Base-by-base conservation (phyloP, 2,329 filamentous ascomycete species). In the Nigrospora osmanthi region DNA sequence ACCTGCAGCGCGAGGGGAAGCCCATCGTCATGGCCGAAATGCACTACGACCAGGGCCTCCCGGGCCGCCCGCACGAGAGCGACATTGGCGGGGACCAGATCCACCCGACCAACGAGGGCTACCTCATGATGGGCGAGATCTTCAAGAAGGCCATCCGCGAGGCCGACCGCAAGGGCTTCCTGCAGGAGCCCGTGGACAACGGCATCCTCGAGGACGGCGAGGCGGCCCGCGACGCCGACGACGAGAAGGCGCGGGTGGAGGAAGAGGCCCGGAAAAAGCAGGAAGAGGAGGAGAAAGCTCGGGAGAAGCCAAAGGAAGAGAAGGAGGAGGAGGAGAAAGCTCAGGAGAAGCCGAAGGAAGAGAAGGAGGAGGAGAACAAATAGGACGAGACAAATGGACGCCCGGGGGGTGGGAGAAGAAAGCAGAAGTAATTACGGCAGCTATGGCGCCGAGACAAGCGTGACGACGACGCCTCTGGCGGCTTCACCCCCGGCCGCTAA, bases 1-100 rank as follows among this genome's bases (percentile, higher is more conserved):
- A 56, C 36, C 55, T 48, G 19, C 42, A 37, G 16, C 33, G 53
- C 19, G 47, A 45, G 15, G 43, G 51, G 28, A 55, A 56, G 33
- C 49, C 55, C n/a, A 57, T 63, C 10, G 46, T 62, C 12, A 39
- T 62, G 6, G 59, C 54, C 12, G 59, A 64, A 43, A 53, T 64
- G 50, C 57, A 63, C 40, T 52, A 54, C 31, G 53, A 52, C 31
- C 45, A 47, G 32, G 57, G 57, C 11, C 47, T 54, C 5, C 52
- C 53, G 6, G 49, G 48, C 10, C 47, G 51, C 5, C 57, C 56
- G 6, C 47, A 54, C 35, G 28, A 42, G 6, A 43, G 35, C 11
- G 58, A 60, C 19, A 60, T 61, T 14, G 54, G 58, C 10, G 45
- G 47, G 1, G 58, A 61, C 23, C 53, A 54, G 28, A 56, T 55